These are phyloP conservation scores for Spergularia bocconei DNA, from an alignment of 148 eudicot genomes.

Conservation along the genomic window DNA sequence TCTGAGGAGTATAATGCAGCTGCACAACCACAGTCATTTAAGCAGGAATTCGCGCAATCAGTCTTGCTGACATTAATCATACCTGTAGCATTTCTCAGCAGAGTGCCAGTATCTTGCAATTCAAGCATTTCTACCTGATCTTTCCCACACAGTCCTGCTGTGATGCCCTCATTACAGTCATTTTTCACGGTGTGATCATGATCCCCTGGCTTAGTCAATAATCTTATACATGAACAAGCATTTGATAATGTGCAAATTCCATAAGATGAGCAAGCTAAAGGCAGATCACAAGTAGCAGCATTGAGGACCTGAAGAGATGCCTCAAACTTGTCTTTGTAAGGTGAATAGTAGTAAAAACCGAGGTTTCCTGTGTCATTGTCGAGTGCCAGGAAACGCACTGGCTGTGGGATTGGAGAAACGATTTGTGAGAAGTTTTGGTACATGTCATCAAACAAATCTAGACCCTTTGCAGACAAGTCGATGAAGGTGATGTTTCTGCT, in stretches of 20 bases:
- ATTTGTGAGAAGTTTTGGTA: conserved; percentile 51
- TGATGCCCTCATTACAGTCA: conserved; percentile 35
- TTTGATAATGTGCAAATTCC: conserved; percentile 64
- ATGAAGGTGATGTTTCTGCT: conserved; percentile 65
- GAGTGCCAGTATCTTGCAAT: conserved; percentile 44
- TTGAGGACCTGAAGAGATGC: conserved; percentile 60
- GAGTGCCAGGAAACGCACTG: conserved; percentile 53
- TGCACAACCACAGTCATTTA: conserved; percentile 61
- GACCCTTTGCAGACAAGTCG: conserved; percentile 53
- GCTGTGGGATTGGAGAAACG: conserved; percentile 29
- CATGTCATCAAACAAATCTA: conserved; percentile 55
- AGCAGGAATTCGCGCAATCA: conserved; percentile 44
- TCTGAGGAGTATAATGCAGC: conserved; percentile 48
- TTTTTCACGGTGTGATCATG: conserved; percentile 14
- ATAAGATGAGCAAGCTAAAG: conserved; percentile 62
- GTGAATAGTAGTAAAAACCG: conserved; percentile 62
- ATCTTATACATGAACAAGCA: conserved; percentile 60
- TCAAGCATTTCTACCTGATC: conserved; percentile 56
- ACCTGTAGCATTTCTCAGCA: conserved; percentile 34
- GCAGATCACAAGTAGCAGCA: conserved; percentile 69
- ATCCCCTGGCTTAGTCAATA: conserved; percentile 23
- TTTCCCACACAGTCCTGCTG: conserved; percentile 33
- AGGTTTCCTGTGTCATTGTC: conserved; percentile 70
- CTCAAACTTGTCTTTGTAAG: conserved; percentile 47
- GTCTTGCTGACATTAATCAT: conserved; percentile 35